Percentiles rank a stretch among this genome's conserved stretches.
Conservation (phyloP, 129 eudicot genomes). For the Tagetes erecta region DNA sequence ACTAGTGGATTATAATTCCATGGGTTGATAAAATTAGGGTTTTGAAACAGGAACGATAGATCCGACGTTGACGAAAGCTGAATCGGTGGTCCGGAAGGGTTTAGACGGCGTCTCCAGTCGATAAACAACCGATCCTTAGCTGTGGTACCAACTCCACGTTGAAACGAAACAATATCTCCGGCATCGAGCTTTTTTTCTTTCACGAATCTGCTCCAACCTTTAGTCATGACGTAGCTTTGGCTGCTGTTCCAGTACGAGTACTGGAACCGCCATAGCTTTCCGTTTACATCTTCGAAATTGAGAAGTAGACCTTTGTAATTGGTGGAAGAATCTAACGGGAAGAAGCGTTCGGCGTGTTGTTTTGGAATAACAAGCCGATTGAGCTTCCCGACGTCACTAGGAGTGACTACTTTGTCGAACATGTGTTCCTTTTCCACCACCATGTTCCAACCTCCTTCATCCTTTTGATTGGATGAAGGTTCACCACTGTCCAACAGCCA, state of each 20-base stretch:
- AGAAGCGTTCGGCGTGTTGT: conserved; percentile 84
- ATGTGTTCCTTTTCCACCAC: conserved; percentile 67
- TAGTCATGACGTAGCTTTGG: conserved; percentile 95
- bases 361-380: conserved; percentile 84
- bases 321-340: conserved; percentile 68
- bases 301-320: conserved; percentile 65
- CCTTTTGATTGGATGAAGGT: conserved; percentile 21
- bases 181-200: conserved; percentile 84
- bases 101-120: conserved; percentile 80
- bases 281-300: conserved; percentile 71
- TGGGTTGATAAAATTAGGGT: conserved; percentile 27
- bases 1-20: conserved; percentile 50
- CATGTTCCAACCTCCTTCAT: neutral
- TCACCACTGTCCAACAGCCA: conserved; percentile 14
- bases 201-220: conserved; percentile 93
- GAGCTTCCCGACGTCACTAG: conserved; percentile 92
- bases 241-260: conserved; percentile 96
- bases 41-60: conserved; percentile 18
- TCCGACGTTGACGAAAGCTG: conserved; percentile 21
- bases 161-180: conserved; percentile 81
- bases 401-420: conserved; percentile 91
- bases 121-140: conserved; percentile 72
- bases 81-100: conserved; percentile 29
- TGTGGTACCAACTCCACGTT: conserved; percentile 65
- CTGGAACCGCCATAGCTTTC: conserved; percentile 83